Conservation (phyloP, 331 rosid genomes). For the Pyrus hybrid region DNA sequence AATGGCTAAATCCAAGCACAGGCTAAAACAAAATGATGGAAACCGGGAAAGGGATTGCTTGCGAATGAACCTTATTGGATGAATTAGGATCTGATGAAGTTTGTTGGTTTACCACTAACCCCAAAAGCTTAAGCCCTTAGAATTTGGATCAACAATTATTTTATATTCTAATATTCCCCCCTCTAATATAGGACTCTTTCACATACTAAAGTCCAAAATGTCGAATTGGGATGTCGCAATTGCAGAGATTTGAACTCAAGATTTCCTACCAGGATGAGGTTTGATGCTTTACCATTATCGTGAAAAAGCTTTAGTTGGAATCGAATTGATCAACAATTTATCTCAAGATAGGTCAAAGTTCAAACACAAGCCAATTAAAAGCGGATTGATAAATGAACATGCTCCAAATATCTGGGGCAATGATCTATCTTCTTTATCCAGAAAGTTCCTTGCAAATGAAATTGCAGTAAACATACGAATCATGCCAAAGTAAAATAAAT, state of each 20-base stretch:
- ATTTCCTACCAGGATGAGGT: background rate
- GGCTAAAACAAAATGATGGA: background rate
- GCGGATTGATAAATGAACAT: background rate
- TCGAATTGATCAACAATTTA: background rate
- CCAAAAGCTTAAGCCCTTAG: background rate
- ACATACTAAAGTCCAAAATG: background rate
- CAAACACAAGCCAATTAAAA: background rate
- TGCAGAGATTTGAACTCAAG: background rate
- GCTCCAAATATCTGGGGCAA: background rate
- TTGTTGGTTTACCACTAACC: background rate
- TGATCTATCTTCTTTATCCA: no score
- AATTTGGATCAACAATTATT: background rate
- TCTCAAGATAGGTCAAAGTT: background rate
- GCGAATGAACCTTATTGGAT: background rate
- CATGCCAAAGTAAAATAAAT: background rate
- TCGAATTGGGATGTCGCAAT: background rate
- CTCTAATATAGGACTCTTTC: background rate
- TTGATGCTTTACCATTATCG: background rate
- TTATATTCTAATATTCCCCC: background rate
- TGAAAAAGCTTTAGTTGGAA: background rate
- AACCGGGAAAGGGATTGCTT: background rate
- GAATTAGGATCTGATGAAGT: background rate
- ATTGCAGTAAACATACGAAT: background rate
- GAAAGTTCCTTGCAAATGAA: background rate
- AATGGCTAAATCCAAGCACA: background rate